phyloP scores from a whole-genome alignment of 202 grass and related monocot species.

The Setaria viridis region DNA sequence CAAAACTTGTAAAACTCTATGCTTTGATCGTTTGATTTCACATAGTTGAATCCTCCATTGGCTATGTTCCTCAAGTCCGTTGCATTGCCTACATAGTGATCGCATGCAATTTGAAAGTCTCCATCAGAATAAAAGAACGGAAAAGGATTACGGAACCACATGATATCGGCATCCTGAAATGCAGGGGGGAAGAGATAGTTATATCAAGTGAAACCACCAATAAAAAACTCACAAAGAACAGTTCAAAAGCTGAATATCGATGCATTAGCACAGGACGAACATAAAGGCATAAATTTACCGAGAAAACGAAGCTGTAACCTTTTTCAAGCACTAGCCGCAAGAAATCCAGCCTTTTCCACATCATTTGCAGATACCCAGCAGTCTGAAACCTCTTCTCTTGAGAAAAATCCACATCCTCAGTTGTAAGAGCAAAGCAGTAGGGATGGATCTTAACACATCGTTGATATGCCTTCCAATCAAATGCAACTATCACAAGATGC shows the following conservation, averaged over 20 bases:
- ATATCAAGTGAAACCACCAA: conserved; percentile 17
- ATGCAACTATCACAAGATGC: conserved; percentile 73
- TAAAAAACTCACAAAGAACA: neutral
- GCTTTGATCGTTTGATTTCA: conserved; percentile 72
- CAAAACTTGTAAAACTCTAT: conserved; percentile 88
- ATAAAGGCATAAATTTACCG: conserved; percentile 46
- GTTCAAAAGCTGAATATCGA: neutral
- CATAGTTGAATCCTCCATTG: conserved; percentile 82
- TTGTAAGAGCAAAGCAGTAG: conserved; percentile 68
- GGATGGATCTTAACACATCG: conserved; percentile 65
- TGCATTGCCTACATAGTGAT: conserved; percentile 73
- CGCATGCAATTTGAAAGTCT: conserved; percentile 83
- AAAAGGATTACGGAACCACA: conserved; percentile 87
- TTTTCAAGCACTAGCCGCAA: conserved; percentile 74
- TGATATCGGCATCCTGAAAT: conserved; percentile 79
- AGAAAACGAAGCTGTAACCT: conserved; percentile 82
- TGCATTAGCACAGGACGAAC: conserved; percentile 10
- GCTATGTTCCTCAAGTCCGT: conserved; percentile 72
- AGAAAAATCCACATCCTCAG: conserved; percentile 62
- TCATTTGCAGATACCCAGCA: conserved; percentile 71
- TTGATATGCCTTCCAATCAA: conserved; percentile 66
- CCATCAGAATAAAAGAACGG: conserved; percentile 61
- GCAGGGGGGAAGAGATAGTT: neutral
- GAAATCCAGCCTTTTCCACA: conserved; percentile 80
- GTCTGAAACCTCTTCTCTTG: conserved; percentile 68